Conservation (phyloP, 768 basidiomycete genomes). For the Brasilioporus rufonigricans region DNA sequence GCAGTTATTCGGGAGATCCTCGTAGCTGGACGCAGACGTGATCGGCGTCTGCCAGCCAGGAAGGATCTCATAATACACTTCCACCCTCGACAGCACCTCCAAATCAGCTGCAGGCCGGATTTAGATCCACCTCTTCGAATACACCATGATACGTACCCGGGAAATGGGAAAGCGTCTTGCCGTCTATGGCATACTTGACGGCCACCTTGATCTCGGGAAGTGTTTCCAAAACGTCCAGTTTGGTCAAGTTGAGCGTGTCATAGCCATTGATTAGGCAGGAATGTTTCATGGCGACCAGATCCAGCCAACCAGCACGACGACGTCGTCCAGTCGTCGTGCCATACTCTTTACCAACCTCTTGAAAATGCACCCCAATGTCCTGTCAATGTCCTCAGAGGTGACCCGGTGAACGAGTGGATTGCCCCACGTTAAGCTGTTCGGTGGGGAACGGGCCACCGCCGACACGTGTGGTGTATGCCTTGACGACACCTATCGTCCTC, state of each 20-base stretch:
- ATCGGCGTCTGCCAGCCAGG: conserved; percentile 91
- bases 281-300: conserved; percentile 91
- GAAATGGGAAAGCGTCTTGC: conserved; percentile 77
- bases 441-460: conserved; percentile 99
- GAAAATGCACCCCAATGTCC: conserved; percentile 82
- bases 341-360: conserved; percentile 91
- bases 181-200: conserved; percentile 75
- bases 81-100: conserved; percentile 70
- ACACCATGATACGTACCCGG: conserved; percentile 57
- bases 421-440: conserved; percentile 83
- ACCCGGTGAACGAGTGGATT: not conserved
- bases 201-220: conserved; percentile 87
- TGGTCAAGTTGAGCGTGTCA: conserved; percentile 90
- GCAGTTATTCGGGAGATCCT: conserved; percentile 80
- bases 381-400: conserved; percentile 28
- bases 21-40: conserved; percentile 56
- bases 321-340: conserved; percentile 92
- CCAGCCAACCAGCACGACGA: conserved; percentile 96
- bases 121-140: not conserved
- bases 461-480: conserved; percentile 97
- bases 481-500: conserved; percentile 89
- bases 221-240: conserved; percentile 88
- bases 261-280: conserved; percentile 96
- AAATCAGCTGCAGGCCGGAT: conserved; percentile 63
- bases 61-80: conserved; percentile 85